phyloP scores from a whole-genome alignment of 2,329 filamentous ascomycete species.

The Clonostachys byssicola region DNA sequence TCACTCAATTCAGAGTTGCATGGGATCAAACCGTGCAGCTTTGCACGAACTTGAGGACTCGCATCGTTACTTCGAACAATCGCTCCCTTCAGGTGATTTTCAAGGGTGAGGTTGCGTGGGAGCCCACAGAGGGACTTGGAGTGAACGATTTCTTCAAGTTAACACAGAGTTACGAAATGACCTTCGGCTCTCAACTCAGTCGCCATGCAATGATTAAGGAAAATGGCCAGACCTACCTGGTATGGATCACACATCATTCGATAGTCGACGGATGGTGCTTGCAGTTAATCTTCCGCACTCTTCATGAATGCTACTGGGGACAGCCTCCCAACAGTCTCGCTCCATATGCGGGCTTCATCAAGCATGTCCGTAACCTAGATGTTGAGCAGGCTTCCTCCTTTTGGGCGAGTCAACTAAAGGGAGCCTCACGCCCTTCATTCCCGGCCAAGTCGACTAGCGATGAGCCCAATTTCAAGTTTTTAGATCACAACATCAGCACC shows the following conservation, averaged over 20 bases:
- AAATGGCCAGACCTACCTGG: not conserved
- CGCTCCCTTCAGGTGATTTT: not conserved
- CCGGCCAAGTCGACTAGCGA: not conserved
- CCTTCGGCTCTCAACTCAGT: conserved; percentile 5
- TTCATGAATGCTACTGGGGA: not conserved
- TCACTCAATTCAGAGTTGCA: conserved; percentile 16
- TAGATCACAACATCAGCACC: not conserved
- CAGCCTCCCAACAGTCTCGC: conserved; percentile 1
- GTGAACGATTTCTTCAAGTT: not conserved
- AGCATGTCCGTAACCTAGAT: conserved; percentile 28
- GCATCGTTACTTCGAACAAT: conserved; percentile 2
- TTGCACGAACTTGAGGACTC: conserved; percentile 5
- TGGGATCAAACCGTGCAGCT: conserved; percentile 12
- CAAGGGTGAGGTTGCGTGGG: not conserved
- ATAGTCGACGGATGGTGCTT: conserved; percentile 2
- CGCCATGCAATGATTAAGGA: conserved; percentile 3
- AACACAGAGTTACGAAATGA: conserved; percentile 1
- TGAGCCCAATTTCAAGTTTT: not conserved
- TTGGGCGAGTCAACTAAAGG: conserved; percentile 6
- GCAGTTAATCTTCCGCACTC: not conserved
- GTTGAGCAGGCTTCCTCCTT: conserved; percentile 1
- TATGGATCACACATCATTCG: conserved; percentile 3
- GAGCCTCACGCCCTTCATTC: not conserved
- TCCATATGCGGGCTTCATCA: conserved; percentile 33
- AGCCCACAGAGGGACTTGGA: not conserved